phyloP scores from a whole-genome alignment of 1,284 basidiomycete species.

The Austroboletus novae-zelandiae region DNA sequence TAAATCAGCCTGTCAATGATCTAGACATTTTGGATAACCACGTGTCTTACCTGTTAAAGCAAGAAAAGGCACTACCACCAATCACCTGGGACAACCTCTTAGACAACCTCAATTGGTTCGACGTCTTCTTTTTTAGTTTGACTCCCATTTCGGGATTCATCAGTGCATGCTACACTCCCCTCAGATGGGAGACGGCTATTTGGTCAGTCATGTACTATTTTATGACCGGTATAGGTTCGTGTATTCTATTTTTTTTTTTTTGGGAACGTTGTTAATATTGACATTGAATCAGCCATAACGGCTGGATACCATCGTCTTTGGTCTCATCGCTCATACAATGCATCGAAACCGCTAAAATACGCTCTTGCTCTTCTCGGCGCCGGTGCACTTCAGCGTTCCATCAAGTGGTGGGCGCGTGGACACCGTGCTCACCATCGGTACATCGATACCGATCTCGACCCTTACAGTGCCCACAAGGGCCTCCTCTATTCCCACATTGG shows the following conservation, averaged over 20 bases:
- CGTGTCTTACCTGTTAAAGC: constrained; percentile 80
- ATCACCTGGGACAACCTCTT: constrained; percentile 67
- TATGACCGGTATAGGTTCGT: constrained; percentile 75
- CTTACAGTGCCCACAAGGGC: constrained; percentile 88
- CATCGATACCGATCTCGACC: constrained; percentile 94
- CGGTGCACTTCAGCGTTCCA: constrained; percentile 87
- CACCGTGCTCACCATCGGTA: constrained; percentile 94
- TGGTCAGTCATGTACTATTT: constrained; percentile 83
- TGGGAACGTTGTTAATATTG: not conserved
- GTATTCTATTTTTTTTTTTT: constrained; percentile 1
- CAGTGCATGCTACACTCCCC: constrained; percentile 60
- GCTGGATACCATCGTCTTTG: constrained; percentile 91
- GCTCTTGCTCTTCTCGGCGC: constrained; percentile 76
- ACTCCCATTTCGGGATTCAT: constrained; percentile 71
- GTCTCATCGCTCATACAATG: constrained; percentile 92
- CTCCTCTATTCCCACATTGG: constrained; percentile 81
- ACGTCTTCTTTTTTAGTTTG: constrained; percentile 61
- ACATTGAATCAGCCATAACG: constrained; percentile 52
- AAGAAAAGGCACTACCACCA: constrained; percentile 74
- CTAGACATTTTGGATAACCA: constrained; percentile 84
- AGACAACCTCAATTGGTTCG: constrained; percentile 75
- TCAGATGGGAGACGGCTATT: constrained; percentile 65
- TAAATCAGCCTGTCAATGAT: constrained; percentile 26
- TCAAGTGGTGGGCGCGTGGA: constrained; percentile 94
- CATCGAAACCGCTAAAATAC: constrained; percentile 78